phyloP scores from a whole-genome alignment of 2,329 filamentous ascomycete species.

The Aureobasidium melanogenum region DNA sequence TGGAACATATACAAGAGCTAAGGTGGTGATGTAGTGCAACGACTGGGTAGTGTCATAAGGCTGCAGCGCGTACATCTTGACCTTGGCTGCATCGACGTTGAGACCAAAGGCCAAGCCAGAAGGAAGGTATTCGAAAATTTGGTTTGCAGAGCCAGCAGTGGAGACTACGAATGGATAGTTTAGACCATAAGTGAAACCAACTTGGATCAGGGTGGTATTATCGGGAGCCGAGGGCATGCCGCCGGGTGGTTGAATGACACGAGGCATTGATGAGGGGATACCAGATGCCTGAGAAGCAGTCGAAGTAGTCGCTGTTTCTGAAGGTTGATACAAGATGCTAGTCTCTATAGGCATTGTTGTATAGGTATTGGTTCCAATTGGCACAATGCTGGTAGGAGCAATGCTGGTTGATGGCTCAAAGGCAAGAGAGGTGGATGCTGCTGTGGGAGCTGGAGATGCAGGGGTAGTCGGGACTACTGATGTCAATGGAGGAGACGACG shows the following conservation, averaged over 20 bases:
- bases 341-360: conserved; percentile 47
- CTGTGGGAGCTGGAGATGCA: conserved; percentile 8
- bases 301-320: conserved; percentile 22
- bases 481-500: conserved; percentile 1
- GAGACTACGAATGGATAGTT: conserved; percentile 77
- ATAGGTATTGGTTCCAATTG: conserved; percentile 38
- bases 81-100: conserved; percentile 36
- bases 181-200: conserved; percentile 72
- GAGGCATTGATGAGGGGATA: conserved; percentile 60
- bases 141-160: conserved; percentile 62
- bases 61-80: conserved; percentile 62
- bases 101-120: conserved; percentile 60
- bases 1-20: conserved; percentile 48
- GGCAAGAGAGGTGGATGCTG: conserved; percentile 15
- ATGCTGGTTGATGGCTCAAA: conserved; percentile 23
- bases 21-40: conserved; percentile 72
- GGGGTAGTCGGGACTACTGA: not conserved
- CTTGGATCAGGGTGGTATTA: conserved; percentile 65
- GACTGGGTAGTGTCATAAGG: conserved; percentile 63
- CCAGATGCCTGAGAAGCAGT: conserved; percentile 39
- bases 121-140: conserved; percentile 77
- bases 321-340: conserved; percentile 52
- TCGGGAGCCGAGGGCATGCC: conserved; percentile 48
- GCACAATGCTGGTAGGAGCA: conserved; percentile 32
- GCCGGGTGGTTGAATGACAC: conserved; percentile 63